Evolutionary conservation across 169 alveolate genomes (phyloP), one percentile per base, ranked within the genome.

Genomic region (Amoebophrya sp.): DNA sequence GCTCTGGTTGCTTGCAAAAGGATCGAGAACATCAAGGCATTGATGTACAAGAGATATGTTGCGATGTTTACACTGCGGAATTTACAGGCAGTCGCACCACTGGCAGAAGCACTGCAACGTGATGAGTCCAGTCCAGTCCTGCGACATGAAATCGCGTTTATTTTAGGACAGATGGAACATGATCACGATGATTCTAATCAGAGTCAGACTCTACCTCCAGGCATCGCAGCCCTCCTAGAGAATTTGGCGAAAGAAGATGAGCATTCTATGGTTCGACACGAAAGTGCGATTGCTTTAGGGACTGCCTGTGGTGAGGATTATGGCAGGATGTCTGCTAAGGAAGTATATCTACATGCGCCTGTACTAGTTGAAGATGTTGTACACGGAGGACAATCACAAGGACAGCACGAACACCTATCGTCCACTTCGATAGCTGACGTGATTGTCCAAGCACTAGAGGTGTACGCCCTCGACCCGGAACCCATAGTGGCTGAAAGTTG

Each of bases 21-120:
- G n/a, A n/a, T n/a, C n/a, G n/a, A n/a, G 39, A 10, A 6, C 83
- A 29, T 0, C 83, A 65, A 65, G 36, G 36, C 2, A 29, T 29
- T 1, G 2, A 29, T 65, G 36, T 65, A 26, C n/a, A 1, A 6
- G 36, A 29, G 83, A 6, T 65, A 65, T 36, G 2, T 6, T 26
- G 83, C 83, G 36, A 65, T 65, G 83, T 65, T 65, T 36, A 65
- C 83, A 6, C 33, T 65, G 83, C 83, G 83, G 36, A 65, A 65
- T 26, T 65, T 65, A 36, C 18, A 65, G 39, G 83, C 83, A 0
- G 83, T 65, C 38, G 33, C 2, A 10, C 83, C 83, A 36, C 83
- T 65, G 83, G 83, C 33, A 29, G 83, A 65, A 10, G 83, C 33
- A 0, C 83, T 65, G 33, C 26, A 0, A 0, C 1, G 39, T 6